Base-by-base conservation (phyloP, 2,329 filamentous ascomycete species). In the Catunica adiposa region DNA sequence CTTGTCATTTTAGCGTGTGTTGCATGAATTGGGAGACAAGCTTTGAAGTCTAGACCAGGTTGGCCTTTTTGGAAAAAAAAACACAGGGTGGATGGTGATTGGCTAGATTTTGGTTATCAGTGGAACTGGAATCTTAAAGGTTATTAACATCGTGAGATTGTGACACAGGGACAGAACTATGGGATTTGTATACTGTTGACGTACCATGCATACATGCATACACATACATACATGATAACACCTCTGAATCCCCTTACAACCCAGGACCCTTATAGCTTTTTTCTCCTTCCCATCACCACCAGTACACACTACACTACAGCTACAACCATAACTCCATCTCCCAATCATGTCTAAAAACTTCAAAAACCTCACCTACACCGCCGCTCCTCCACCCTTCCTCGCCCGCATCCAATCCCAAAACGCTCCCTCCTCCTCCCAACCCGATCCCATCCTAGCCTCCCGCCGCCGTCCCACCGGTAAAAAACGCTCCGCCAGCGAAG, bases 361-460 rank as follows among this genome's bases (percentile, higher is more conserved):
- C 62, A 86, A 85, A 63, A 82, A 86, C 66, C 75, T 89, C 51
- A 74, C 75, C 57, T 89, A 86, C 73, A 73, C 77, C 69, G 66
- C 66, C 44, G 70, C 71, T 5, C 73, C 80, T 17, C 79, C 79
- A 20, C 79, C 79, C 3, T 83, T 83, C 65, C 76, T 83, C 54
- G 73, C 73, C 26, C 71, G 71, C 17, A 70, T 82, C 23, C 73
- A 75, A 70, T 72, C 76, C 61, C 68, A 79, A 66, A 62, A 72
- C 69, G 55, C 71, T 70, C 64, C 67, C 70, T 64, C 73, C 65
- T 14, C 56, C 20, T 22, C 46, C 2, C 64, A 71, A 67, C 70
- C 78, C 62, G 74, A 79, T 56, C 73, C 75, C 3, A 69, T 77
- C 44, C 69, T 78, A 38, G 71, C 75, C 1, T 70, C 68, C 4